Percentiles rank a stretch among this genome's conserved stretches.
Evolutionary conservation across 352 stramenopile species (phyloP).

Genomic region (Thalassiosira livingstoniorum): DNA sequence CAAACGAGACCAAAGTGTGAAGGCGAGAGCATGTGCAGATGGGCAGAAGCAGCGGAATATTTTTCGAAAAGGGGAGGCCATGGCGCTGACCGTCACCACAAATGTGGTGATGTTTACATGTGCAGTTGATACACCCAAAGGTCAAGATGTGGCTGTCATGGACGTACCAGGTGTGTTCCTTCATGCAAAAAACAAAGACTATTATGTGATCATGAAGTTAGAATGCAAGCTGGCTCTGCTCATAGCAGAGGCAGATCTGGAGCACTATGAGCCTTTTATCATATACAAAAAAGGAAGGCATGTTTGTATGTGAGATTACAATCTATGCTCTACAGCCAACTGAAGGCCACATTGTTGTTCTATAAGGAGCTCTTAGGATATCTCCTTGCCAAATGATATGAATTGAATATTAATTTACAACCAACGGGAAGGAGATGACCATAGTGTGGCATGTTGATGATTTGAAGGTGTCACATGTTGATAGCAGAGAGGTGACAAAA

Average conservation of each 20-base stretch:
- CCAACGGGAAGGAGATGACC: no score
- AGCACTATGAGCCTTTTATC: conserved; percentile 35
- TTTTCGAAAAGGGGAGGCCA: background rate
- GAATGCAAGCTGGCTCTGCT: conserved; percentile 11
- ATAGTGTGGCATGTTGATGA: no score
- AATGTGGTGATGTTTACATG: background rate
- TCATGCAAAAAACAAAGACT: conserved; percentile 18
- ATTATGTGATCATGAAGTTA: conserved; percentile 17
- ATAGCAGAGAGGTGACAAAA: background rate
- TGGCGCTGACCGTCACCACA: background rate
- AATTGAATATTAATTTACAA: background rate
- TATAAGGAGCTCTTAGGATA: background rate
- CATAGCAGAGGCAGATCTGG: conserved; percentile 22
- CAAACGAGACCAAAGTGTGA: background rate
- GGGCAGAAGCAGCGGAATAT: background rate
- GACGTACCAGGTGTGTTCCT: conserved; percentile 39
- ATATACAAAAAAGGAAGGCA: conserved; percentile 24
- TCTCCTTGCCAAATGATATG: background rate
- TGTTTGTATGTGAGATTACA: no score
- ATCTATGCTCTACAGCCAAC: background rate
- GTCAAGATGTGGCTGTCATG: background rate
- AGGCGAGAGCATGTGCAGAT: background rate
- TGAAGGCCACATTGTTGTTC: background rate
- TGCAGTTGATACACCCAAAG: conserved; percentile 26
- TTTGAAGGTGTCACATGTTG: background rate